Evolutionary conservation across 164 flowering plant genomes (phyloP), one percentile per base, ranked within the genome.

Genomic region (Umbellularia californica): DNA sequence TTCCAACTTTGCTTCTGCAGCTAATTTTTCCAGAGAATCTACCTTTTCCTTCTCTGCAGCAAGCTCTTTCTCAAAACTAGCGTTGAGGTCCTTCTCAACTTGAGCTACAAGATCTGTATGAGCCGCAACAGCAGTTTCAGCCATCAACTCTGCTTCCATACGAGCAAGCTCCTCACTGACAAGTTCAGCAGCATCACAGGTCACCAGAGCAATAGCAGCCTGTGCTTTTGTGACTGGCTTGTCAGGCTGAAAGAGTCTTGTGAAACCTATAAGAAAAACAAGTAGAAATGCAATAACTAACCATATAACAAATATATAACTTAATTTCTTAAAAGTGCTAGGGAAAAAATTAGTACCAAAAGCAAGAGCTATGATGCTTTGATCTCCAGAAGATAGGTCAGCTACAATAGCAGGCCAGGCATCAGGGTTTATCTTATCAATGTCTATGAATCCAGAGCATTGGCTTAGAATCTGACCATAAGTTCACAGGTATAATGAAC

Each of bases 161-260:
- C 99, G 97, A 76, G 97, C 85, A 64, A 96, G 91, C 89, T 96
- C 99, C 83, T 96, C 99, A 68, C 83, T 84, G 7, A 96, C 99
- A 70, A 88, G 74, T 55, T 92, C 97, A 75, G 94, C 85, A 69
- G 94, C 87, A 72, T 96, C 98, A 65, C 99, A 93, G 60, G 86
- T 88, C 50, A 95, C 86, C 79, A 96, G 89, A 77, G 98, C 97
- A 79, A 96, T 87, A 69, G 99, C 99, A 77, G 97, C 98, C 82
- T 94, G 99, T 75, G 94, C 97, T 77, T 89, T 94, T 50, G 99
- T 92, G 33, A 96, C 99, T 35, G 99, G 98, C 68, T 96, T 94
- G 70, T 86, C 87, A 58, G 99, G 98, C 86, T 96, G 99, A 82
- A 94, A 94, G 25, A 96, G 85, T 79, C 96, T 89, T 41, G 98